Evolutionary conservation across 352 stramenopile species (phyloP), one percentile per base, ranked within the genome.

Genomic region (Phytopythium chamaehyphon): DNA sequence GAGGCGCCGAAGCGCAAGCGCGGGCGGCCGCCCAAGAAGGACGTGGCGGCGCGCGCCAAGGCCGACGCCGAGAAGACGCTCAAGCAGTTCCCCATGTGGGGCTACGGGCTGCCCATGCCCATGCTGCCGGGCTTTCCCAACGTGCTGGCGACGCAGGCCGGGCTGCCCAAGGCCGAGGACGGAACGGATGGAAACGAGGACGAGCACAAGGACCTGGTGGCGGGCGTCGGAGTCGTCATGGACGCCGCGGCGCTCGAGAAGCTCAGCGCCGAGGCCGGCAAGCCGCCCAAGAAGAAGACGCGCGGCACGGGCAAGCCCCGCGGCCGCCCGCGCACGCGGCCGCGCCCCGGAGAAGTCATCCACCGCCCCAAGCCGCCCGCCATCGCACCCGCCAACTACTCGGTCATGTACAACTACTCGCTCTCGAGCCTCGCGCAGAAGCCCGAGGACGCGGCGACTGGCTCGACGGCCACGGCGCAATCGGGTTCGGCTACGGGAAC

Each of bases 341-440:
- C 81, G 36, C 81, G 81, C 26, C 81, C 81, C 11, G 81, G 81
- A 44, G 81, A 92, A 62, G 68, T 88, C 43, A 86, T 92, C 46
- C 72, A 62, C n/a, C 78, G 78, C 9, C 68, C 73, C 28, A 92
- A 92, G 59, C 72, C 72, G 6, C 66, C 80, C 1, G 69, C 80
- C 24, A 88, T 92, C 54, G 81, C 81, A 0, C 81, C 81, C 16
- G 81, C 81, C 46, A 86, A 85, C 45, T 88, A 86, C 57, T 76
- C 79, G 23, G 70, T 84, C 49, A 85, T 90, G 74, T 83, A 89
- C 61, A 83, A 86, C 53, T 88, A 86, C 62, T 76, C 67, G 6
- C 66, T 80, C 10, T 74, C 70, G 10, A 76, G 68, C 33, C 51
- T 87, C 51, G 64, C 64, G 18, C 73, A 81, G 46, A 82, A 84